Base-by-base conservation (phyloP, 495 filamentous ascomycete species). In the Penicillium cinerascens region DNA sequence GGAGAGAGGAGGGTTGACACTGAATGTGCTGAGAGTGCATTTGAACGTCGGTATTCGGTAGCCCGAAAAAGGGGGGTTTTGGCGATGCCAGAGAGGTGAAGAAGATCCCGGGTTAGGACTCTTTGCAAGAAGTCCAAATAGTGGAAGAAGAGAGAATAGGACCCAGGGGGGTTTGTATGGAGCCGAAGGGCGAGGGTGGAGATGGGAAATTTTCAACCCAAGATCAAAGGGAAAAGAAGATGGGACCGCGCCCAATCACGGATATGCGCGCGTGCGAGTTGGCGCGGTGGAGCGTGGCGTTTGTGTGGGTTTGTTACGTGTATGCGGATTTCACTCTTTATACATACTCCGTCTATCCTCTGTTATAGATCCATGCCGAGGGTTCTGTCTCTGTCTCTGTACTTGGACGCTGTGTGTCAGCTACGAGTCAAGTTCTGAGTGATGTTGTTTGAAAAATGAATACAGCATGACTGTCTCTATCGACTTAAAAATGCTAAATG, bases 1-100 rank as follows among this genome's bases (percentile, higher is more conserved):
- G 65, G 65, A 68, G 67, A 73, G 72, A 73, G 64, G 73, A 75
- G 66, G 73, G 64, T 67, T 60, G 64, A 60, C 55, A 58, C 51
- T 66, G 63, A 54, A 63, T 71, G 60, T 67, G 66, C 66, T 63
- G 69, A 65, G 65, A 61, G 71, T 68, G 71, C 74, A 77, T 77
- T 77, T 77, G 74, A 77, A 72, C 72, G 29, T 33, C 29, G 71
- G 69, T 64, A 52, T 70, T 69, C 64, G 58, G 54, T 56, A 23
- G 43, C 63, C 45, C 61, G 59, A 45, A 54, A 51, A 38, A 60
- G 54, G 43, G 50, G 47, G 54, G 50, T 29, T 44, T 42, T 50
- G 46, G 46, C 15, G 22, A 40, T 26, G 46, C 46, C 46, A 33
- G 21, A 37, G 20, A 20, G 38, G 17, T 36, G 20, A 39, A 37